Percentiles rank a stretch among this genome's conserved stretches.
These are phyloP conservation scores for Sutorius eximius DNA, from an alignment of 1,284 basidiomycete species.

Conservation along the genomic window DNA sequence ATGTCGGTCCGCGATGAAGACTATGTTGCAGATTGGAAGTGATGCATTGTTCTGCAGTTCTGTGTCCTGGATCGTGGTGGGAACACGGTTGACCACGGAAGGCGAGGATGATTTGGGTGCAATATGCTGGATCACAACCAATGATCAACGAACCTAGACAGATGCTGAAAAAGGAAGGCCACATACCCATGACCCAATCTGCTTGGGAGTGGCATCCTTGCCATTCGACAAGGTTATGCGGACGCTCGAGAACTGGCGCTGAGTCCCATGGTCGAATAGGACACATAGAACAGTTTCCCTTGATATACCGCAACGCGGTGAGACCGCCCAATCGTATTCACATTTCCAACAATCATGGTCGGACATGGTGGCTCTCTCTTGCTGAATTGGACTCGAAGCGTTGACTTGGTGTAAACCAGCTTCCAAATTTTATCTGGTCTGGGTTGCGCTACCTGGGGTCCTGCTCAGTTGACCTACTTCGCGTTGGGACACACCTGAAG, in stretches of 20 bases:
- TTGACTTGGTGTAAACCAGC: not conserved
- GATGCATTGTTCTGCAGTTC: not conserved
- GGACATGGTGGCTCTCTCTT: not conserved
- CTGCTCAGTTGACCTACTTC: too few relatives aligned
- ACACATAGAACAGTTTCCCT: conserved; percentile 1
- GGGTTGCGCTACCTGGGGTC: not conserved
- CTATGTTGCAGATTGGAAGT: conserved; percentile 5
- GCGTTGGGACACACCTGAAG: too few relatives aligned
- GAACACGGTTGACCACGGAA: not conserved
- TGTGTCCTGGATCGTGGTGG: not conserved
- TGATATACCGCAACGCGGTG: not conserved
- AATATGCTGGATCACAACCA: not conserved
- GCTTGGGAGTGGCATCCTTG: not conserved
- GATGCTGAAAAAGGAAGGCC: not conserved
- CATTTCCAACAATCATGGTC: conserved; percentile 1
- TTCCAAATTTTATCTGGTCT: not conserved
- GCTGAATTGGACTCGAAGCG: too few relatives aligned
- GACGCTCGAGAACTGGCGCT: conserved; percentile 11
- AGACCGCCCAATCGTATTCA: conserved; percentile 11
- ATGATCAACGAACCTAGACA: not conserved
- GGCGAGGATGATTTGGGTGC: not conserved
- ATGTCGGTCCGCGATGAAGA: conserved; percentile 2
- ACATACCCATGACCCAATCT: not conserved
- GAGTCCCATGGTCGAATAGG: conserved; percentile 8
- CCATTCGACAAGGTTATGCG: conserved; percentile 1